Conservation (phyloP, 345 rosid genomes). For the Salix suchowensis region DNA sequence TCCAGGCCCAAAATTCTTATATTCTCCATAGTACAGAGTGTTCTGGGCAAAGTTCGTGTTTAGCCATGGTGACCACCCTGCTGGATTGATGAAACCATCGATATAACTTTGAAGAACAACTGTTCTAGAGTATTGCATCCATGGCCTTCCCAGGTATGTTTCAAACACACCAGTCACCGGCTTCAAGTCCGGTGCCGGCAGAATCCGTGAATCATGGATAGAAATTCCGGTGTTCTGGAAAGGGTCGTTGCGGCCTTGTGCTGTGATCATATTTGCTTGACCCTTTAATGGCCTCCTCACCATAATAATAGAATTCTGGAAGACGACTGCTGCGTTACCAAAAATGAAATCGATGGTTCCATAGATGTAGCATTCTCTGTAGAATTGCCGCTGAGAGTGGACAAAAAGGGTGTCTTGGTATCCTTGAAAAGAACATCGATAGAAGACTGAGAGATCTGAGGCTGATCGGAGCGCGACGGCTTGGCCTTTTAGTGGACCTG, state of each 20-base stretch:
- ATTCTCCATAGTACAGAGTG: slow-evolving; percentile 45
- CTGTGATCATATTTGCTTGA: slow-evolving; percentile 65
- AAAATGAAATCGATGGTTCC: slow-evolving; percentile 88
- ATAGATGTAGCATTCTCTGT: slow-evolving; percentile 59
- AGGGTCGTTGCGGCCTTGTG: slow-evolving; percentile 73
- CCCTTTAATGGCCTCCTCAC: slow-evolving; percentile 55
- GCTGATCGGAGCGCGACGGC: slow-evolving; percentile 85
- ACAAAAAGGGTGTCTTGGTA: slow-evolving; percentile 81
- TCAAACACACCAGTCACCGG: slow-evolving; percentile 38
- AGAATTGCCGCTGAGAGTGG: slow-evolving; percentile 86
- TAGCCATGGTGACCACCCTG: slow-evolving; percentile 53
- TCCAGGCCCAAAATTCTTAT: slow-evolving; percentile 44
- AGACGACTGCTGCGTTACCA: slow-evolving; percentile 81
- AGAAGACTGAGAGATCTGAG: slow-evolving; percentile 83
- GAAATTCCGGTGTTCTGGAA: slow-evolving; percentile 70
- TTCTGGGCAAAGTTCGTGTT: slow-evolving; percentile 27
- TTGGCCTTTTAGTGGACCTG: slow-evolving; percentile 68
- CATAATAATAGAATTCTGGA: slow-evolving; percentile 63
- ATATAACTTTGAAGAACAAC: slow-evolving; percentile 48
- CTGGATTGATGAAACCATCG: slow-evolving; percentile 42
- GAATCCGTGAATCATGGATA: slow-evolving; percentile 55
- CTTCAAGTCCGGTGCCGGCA: slow-evolving; percentile 54
- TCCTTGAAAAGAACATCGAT: slow-evolving; percentile 65
- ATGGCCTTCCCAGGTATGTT: slow-evolving; percentile 73
- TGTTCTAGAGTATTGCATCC: slow-evolving; percentile 67